Base-by-base conservation (phyloP, 768 basidiomycete genomes). In the Lentinula edodes region DNA sequence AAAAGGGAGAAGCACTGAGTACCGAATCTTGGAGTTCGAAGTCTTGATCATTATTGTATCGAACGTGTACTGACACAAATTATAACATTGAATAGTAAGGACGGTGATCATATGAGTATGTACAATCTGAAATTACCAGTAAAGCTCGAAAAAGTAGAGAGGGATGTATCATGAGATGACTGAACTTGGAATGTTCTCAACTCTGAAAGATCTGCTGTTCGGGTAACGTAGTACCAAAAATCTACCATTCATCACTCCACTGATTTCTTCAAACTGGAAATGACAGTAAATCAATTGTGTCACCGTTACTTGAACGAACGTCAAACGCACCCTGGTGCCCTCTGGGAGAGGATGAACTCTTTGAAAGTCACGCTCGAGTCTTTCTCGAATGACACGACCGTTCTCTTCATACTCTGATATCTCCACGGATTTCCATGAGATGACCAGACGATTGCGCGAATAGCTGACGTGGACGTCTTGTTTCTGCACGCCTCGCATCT, bases 391-490 rank as follows among this genome's bases (percentile, higher is more conserved):
- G n/a, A 85, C 68, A 12, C 80, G 76, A 20, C 81, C 86, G 20
- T 80, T 79, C 63, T 90, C 87, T 64, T 83, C 80, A 74, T 78
- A 81, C 69, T 90, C 89, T 12, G 77, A 75, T 53, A 84, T 76
- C 65, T 82, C 84, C 60, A 83, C 76, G 9, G 77, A 80, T 62
- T 81, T 78, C 89, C 89, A 91, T 16, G 83, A 87, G 42, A 91
- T 77, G 41, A 88, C 76, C 9, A 91, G 74, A 50, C 82, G 75
- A 64, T 81, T 79, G 58, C 80, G 78, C 58, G 88, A 87, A 66
- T 83, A 91, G 68, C 84, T 89, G 67, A 91, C 85, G 65, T 91
- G 89, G 60, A 90, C 82, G 63, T 91, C 84, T 61, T 89, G 81
- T 70, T 90, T 91, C 67, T 78, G 78, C 46, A 91, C 82, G 34